These are phyloP conservation scores for Pogostemon cablin DNA, from an alignment of 257 asterid species.

Conservation along the genomic window DNA sequence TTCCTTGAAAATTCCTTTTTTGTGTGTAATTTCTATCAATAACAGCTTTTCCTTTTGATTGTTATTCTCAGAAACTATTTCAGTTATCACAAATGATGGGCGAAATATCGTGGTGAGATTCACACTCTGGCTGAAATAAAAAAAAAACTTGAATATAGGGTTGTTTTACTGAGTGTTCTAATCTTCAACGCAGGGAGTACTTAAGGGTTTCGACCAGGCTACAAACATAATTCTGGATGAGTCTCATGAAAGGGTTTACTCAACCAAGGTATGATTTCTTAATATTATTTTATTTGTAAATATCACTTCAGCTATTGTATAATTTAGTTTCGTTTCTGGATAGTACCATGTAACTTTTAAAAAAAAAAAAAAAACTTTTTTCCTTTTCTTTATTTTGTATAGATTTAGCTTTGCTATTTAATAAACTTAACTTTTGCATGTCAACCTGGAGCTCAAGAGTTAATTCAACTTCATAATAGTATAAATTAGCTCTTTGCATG, in stretches of 20 bases:
- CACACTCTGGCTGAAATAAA: background rate
- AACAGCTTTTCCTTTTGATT: constrained; percentile 22
- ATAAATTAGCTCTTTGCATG: background rate
- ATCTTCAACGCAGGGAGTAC: constrained; percentile 66
- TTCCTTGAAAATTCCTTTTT: constrained; percentile 5
- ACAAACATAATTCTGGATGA: constrained; percentile 95
- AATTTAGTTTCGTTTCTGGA: background rate
- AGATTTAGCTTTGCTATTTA: background rate
- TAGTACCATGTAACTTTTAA: background rate
- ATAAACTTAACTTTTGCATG: background rate
- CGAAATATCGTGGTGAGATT: constrained; percentile 88
- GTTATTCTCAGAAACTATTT: constrained; percentile 66
- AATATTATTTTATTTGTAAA: background rate
- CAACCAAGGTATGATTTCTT: constrained; percentile 75
- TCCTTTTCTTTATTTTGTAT: background rate
- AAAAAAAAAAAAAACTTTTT: background rate
- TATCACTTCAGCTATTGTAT: background rate
- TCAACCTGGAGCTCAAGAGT: background rate
- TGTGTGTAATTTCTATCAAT: constrained; percentile 26
- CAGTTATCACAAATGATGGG: constrained; percentile 94
- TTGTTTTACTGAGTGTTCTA: constrained; percentile 13
- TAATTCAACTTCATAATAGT: background rate
- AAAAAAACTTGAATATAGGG: background rate
- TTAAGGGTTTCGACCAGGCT: constrained; percentile 96
- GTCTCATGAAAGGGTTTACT: constrained; percentile 97